Evolutionary conservation across 2,329 filamentous ascomycete species (phyloP).

Genomic region (Westerdykella aurantiaca): DNA sequence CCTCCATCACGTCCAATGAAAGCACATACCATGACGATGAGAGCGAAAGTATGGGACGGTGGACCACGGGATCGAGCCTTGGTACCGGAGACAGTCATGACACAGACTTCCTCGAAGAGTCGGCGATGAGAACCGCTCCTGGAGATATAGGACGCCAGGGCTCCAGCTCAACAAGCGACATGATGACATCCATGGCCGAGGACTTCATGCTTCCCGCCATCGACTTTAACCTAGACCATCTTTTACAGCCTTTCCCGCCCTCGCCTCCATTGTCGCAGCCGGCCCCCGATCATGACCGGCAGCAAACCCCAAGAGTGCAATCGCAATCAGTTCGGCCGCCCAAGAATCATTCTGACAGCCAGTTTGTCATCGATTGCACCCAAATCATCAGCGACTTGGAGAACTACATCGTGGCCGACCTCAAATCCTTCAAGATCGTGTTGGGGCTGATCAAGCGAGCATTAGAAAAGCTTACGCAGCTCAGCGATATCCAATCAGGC

Average conservation of each 20-base stretch:
- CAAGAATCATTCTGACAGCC: conserved; percentile 3
- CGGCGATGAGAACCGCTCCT: background rate
- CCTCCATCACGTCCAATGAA: background rate
- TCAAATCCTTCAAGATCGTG: conserved; percentile 5
- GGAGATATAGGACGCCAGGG: background rate
- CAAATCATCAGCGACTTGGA: conserved; percentile 7
- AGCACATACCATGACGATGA: background rate
- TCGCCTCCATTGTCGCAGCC: too few relatives aligned
- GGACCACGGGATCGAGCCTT: background rate
- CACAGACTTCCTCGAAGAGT: background rate
- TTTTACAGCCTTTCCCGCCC: background rate
- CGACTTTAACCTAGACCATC: background rate
- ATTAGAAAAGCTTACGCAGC: conserved; percentile 1
- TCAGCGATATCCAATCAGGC: conserved; percentile 3
- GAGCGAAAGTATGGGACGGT: background rate
- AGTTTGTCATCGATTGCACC: conserved; percentile 6
- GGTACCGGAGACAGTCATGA: background rate
- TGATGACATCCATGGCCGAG: background rate
- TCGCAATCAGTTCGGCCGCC: too few relatives aligned
- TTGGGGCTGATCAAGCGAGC: conserved; percentile 5
- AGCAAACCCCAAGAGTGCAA: too few relatives aligned
- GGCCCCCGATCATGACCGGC: too few relatives aligned
- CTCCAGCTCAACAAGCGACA: background rate
- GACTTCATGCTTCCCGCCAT: background rate
- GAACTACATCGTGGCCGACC: conserved; percentile 6